A percentile compares a stretch with the other conserved stretches of the same genome.
phyloP scores from a whole-genome alignment of 2,329 filamentous ascomycete genomes.

The Botrytis paeoniae region DNA sequence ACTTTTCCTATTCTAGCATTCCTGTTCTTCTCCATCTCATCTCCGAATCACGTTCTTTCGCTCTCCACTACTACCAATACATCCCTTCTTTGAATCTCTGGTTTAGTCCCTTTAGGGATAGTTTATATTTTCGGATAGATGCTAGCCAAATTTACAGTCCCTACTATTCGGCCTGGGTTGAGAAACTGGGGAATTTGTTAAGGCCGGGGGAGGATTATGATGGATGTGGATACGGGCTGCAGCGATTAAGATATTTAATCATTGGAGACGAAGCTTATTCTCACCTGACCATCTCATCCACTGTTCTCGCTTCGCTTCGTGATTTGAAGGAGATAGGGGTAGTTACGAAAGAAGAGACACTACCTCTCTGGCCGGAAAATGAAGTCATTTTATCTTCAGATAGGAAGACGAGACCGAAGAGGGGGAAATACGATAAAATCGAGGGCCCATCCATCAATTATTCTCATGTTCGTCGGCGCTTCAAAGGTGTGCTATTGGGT shows the following conservation, averaged over 20 bases:
- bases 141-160: background rate
- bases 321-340: slow-evolving; percentile 2
- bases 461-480: background rate
- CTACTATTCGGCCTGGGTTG: background rate
- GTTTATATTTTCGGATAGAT: background rate
- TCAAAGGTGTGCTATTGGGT: background rate
- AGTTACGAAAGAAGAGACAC: background rate
- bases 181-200: background rate
- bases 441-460: background rate
- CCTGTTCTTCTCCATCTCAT: background rate
- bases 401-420: background rate
- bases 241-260: background rate
- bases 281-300: background rate
- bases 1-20: slow-evolving; percentile 1
- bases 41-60: slow-evolving; percentile 3
- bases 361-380: background rate
- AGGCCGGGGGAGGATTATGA: background rate
- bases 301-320: background rate
- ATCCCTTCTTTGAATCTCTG: background rate
- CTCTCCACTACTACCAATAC: slow-evolving; percentile 6
- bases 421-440: background rate
- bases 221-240: background rate
- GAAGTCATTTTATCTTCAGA: background rate
- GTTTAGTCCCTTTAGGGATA: background rate
- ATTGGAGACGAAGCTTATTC: background rate